Percentiles rank a stretch among this genome's conserved stretches.
phyloP scores from a whole-genome alignment of 805 yeast species.

The Yamadazyma takamatsuzukensis region DNA sequence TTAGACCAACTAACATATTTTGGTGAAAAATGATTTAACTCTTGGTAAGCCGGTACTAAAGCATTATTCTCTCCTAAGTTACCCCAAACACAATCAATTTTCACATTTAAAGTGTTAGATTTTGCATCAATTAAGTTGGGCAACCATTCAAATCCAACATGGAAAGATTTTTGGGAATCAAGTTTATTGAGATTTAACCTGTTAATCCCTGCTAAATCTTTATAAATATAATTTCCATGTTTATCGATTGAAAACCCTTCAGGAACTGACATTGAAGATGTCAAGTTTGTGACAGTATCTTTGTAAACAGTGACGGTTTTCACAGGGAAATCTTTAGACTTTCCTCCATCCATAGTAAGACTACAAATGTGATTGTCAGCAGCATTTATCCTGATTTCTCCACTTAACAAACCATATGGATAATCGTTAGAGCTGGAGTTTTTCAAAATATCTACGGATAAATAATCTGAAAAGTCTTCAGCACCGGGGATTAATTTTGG shows the following conservation, averaged over 20 bases:
- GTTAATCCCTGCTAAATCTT: constrained; percentile 60
- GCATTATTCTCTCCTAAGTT: constrained; percentile 47
- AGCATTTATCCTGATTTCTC: constrained; percentile 56
- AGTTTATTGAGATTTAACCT: constrained; percentile 62
- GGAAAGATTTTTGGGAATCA: constrained; percentile 55
- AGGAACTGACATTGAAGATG: constrained; percentile 24
- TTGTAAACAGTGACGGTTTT: constrained; percentile 55
- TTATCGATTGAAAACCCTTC: constrained; percentile 43
- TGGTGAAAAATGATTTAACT: constrained; percentile 66
- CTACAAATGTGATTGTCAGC: constrained; percentile 64
- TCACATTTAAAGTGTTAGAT: constrained; percentile 45
- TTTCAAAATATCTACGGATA: constrained; percentile 48
- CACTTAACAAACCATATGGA: constrained; percentile 64
- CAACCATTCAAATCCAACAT: constrained; percentile 71
- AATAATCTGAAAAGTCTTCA: constrained; percentile 37
- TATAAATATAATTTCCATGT: constrained; percentile 46
- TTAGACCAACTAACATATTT: constrained; percentile 63
- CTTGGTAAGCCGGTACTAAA: constrained; percentile 70
- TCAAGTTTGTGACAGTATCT: constrained; percentile 6
- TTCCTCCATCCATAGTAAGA: constrained; percentile 47
- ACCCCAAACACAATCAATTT: constrained; percentile 73
- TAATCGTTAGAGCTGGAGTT: constrained; percentile 44
- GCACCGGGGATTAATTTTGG: constrained; percentile 30
- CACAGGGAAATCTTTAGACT: constrained; percentile 50
- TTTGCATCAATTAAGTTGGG: constrained; percentile 50